Base-by-base conservation (phyloP, 805 yeast genomes). In the Saccharomyces mikatae region DNA sequence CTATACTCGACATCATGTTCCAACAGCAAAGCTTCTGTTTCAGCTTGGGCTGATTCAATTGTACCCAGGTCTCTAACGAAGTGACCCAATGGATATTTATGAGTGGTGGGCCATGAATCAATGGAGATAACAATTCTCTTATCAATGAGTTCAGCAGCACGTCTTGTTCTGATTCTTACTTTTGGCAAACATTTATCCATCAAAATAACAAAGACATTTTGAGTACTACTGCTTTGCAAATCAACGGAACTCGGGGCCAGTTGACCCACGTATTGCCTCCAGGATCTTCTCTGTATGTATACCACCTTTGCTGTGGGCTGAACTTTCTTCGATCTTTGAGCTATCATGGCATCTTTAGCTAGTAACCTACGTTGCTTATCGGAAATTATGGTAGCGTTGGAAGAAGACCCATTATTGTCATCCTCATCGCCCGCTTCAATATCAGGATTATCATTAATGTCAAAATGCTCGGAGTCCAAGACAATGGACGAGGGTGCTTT, bases 1-100 rank as follows among this genome's bases (percentile, higher is more conserved):
- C 97, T 80, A 68, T 90, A 94, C 66, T 94, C 98, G 28, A 94
- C 96, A 66, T 92, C 97, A 67, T 94, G 97, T 68, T 94, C 99
- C 55, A 94, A 74, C 51, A 94, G 73, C 53, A 94, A 75, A 1
- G 98, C 97, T 67, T 94, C 98, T 10, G 97, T 92, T 72, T 94
- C 99, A 2, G 99, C 98, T 63, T 86, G 88, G 49, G 87, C 88
- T 56, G 90, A 84, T 72, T 94, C 99, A 50, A 92, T 81, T 21
- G 81, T 91, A 59, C 99, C 99, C 31, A 94, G 77, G 47, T 85
- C 78, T 63, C 97, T 80, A 3, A 94, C 92, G 67, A 89, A 92
- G 71, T 94, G 99, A 8, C 99, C 99, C 64, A 87, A 87, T 4
- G 99, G 99, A 60, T 81, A 83, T 56, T 87, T 84, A 5, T 96